These are phyloP conservation scores for Cryptosporidium canis DNA, from an alignment of 169 alveolate genomes.

Conservation along the genomic window DNA sequence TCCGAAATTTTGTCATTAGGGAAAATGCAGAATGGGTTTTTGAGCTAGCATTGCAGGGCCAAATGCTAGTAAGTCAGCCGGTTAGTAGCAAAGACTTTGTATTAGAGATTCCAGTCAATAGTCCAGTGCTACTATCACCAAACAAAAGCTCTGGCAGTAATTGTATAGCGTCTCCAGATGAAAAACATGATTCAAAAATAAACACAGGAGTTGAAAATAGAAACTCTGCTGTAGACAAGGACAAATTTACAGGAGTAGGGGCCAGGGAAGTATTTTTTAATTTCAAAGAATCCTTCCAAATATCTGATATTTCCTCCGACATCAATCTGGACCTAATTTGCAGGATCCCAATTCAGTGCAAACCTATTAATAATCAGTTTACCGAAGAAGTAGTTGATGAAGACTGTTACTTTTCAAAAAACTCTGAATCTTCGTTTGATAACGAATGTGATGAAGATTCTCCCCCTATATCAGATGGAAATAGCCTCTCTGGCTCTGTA, in stretches of 20 bases:
- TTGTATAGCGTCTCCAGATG: not conserved
- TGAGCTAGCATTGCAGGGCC: constrained; percentile 49
- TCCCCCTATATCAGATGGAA: not conserved
- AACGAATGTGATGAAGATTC: constrained; percentile 29
- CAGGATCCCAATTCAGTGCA: constrained; percentile 47
- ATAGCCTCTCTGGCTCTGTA: not conserved
- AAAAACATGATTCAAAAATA: not conserved
- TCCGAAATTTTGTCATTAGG: constrained; percentile 23
- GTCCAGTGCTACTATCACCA: constrained; percentile 21
- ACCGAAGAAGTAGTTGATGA: constrained; percentile 12
- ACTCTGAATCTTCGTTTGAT: not conserved
- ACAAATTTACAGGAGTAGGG: constrained; percentile 10
- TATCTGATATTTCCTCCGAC: constrained; percentile 33
- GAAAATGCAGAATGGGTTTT: constrained; percentile 71
- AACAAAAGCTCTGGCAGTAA: not conserved
- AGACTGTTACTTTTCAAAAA: constrained; percentile 26
- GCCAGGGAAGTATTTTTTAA: constrained; percentile 55
- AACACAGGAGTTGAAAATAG: not conserved
- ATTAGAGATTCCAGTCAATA: constrained; percentile 50
- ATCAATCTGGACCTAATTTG: constrained; percentile 49
- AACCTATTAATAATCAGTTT: not conserved
- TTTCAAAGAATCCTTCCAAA: constrained; percentile 50
- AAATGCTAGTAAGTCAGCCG: constrained; percentile 48
- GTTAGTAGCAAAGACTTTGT: constrained; percentile 37
- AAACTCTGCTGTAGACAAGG: constrained; percentile 20